Conservation (phyloP, 768 basidiomycete genomes). For the Exsudoporus frostii region DNA sequence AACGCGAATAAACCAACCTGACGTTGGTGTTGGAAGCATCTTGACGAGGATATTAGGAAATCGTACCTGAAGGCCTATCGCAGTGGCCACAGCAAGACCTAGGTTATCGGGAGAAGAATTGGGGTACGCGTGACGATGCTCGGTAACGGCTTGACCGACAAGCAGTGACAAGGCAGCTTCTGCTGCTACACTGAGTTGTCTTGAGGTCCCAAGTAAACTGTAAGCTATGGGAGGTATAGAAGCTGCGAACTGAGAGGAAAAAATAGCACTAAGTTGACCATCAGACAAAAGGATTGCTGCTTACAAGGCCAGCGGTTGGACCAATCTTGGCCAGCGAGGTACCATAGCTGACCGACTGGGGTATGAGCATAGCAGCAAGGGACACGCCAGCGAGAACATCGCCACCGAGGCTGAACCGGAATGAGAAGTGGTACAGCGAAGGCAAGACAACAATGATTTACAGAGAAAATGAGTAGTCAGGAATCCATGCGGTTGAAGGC, state of each 20-base stretch:
- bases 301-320: constrained; percentile 80
- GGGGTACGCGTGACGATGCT: constrained; percentile 51
- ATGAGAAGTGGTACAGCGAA: not conserved
- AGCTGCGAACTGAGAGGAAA: constrained; percentile 62
- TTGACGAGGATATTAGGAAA: not conserved
- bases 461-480: constrained; percentile 67
- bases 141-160: constrained; percentile 81
- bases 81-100: constrained; percentile 68
- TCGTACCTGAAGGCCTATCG: constrained; percentile 78
- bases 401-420: constrained; percentile 46
- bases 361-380: constrained; percentile 79
- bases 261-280: not conserved
- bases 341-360: constrained; percentile 90
- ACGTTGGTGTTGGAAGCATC: not conserved
- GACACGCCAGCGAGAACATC: constrained; percentile 86
- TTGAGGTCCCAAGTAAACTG: constrained; percentile 83
- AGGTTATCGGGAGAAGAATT: constrained; percentile 44
- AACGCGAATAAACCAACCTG: constrained; percentile 86
- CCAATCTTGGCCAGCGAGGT: constrained; percentile 81
- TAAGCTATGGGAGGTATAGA: constrained; percentile 87
- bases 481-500: constrained; percentile 77
- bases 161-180: constrained; percentile 87
- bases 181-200: constrained; percentile 79
- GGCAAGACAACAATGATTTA: constrained; percentile 34
- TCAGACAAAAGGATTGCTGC: constrained; percentile 23